phyloP scores from a whole-genome alignment of 192 early-diverging fungal genomes.

The Geosiphon pyriformis region DNA sequence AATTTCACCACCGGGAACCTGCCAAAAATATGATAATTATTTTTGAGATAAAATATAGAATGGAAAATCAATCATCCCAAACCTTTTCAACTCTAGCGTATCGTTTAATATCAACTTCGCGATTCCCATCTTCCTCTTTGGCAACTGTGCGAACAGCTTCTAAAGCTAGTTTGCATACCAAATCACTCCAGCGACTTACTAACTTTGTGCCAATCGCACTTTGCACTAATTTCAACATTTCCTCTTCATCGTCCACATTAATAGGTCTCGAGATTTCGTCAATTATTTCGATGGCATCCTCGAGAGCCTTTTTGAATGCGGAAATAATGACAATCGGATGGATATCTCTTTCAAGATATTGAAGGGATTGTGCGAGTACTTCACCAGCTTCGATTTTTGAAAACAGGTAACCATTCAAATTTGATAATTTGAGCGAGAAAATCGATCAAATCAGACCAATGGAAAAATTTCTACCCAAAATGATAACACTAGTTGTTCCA shows the following conservation, averaged over 20 bases:
- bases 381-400: conserved; percentile 73
- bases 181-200: conserved; percentile 88
- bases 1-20: conserved; percentile 97
- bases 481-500: conserved; percentile 98
- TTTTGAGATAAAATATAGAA: no score
- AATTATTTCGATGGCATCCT: conserved; percentile 83
- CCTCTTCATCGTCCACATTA: conserved; percentile 72
- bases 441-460: neutral
- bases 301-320: conserved; percentile 89
- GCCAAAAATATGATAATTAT: conserved; percentile 9
- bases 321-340: conserved; percentile 96
- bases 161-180: conserved; percentile 96
- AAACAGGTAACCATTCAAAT: neutral
- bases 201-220: conserved; percentile 96
- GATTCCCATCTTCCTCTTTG: conserved; percentile 62
- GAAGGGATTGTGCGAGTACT: conserved; percentile 82
- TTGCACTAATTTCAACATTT: conserved; percentile 92
- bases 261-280: conserved; percentile 81
- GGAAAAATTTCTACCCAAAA: conserved; percentile 64
- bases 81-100: conserved; percentile 98
- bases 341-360: conserved; percentile 94
- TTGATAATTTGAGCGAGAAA: neutral
- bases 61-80: neutral
- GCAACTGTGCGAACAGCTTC: conserved; percentile 92
- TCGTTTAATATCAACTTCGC: conserved; percentile 96